Evolutionary conservation across 352 stramenopile genomes (phyloP), one percentile per base, ranked within the genome.

Genomic region (Phytopythium cucurbitacearum): DNA sequence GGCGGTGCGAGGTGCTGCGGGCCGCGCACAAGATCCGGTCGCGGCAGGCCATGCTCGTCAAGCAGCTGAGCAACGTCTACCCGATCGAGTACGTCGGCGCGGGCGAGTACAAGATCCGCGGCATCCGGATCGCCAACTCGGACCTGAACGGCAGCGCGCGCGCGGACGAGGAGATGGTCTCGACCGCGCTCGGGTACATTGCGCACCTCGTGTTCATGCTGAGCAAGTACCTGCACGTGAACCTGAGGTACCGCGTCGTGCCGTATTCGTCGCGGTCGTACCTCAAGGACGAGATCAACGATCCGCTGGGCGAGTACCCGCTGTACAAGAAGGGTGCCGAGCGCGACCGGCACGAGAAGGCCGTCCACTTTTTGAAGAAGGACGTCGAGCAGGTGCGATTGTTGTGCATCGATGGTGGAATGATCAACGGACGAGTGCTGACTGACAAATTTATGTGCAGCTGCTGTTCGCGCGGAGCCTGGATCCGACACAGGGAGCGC

Each of bases 151-250:
- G 67, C 28, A 36, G 46, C 32, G 77, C 73, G 11, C 76, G 59
- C 52, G 64, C 62, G 4, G 85, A 94, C 46, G 85, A 94, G 59
- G 85, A 94, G 44, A 75, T 80, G 67, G 73, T 94, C 13, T 89
- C 80, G n/a, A 94, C 85, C 6, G 82, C 78, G 38, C 65, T 94
- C 37, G 85, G 85, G 32, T 93, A 91, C 58, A 91, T 93, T 53
- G 79, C 82, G n/a, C 85, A 94, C 46, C 62, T 94, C 48, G 79
- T 89, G 16, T 94, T 94, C 57, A 91, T 94, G 79, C 73, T 94
- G 28, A 89, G 80, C 73, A 94, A 94, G 61, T 94, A 94, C 51
- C 59, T 94, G 35, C 74, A 91, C 42, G 80, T 94, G 45, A 94
- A 91, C 37, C 64, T 94, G 33, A 78, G 85, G 5, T 94, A 94